Evolutionary conservation across 2,329 filamentous ascomycete species (phyloP).

Genomic region (Fusarium sp.): DNA sequence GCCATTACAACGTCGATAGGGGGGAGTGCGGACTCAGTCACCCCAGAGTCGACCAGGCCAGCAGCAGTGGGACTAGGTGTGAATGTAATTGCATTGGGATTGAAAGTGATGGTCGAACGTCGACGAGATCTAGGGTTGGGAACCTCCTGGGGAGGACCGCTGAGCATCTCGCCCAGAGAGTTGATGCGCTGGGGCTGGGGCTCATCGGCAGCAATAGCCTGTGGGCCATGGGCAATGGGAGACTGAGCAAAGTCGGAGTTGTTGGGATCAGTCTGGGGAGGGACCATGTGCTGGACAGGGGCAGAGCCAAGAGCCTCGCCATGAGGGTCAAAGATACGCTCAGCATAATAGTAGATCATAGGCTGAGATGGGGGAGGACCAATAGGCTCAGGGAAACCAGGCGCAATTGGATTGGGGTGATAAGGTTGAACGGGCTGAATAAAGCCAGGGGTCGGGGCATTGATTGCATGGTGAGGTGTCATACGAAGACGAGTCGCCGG

Average conservation of each 20-base stretch:
- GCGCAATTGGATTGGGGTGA: neutral
- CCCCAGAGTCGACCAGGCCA: neutral
- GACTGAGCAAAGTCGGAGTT: neutral
- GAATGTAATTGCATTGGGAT: neutral
- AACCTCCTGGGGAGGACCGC: neutral
- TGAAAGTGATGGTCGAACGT: neutral
- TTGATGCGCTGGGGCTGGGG: neutral
- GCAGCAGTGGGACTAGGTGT: neutral
- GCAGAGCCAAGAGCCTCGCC: rapidly evolving
- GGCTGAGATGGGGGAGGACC: neutral
- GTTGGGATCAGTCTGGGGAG: rapidly evolving
- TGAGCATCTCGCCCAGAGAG: neutral
- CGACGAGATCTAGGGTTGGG: neutral
- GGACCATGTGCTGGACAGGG: neutral
- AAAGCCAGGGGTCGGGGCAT: neutral
- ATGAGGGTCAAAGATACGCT: neutral
- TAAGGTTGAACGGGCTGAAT: neutral
- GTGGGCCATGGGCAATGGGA: rapidly evolving
- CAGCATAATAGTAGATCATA: neutral
- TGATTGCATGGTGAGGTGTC: neutral
- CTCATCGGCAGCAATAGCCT: neutral
- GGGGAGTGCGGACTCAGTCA: too few relatives aligned
- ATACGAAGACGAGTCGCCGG: neutral
- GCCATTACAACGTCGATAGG: neutral
- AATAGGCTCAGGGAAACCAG: neutral